A percentile compares a stretch with the other conserved stretches of the same genome.
phyloP scores from a whole-genome alignment of 2,329 filamentous ascomycete species.

The Ophiocordyceps camponoti-rufipedis region DNA sequence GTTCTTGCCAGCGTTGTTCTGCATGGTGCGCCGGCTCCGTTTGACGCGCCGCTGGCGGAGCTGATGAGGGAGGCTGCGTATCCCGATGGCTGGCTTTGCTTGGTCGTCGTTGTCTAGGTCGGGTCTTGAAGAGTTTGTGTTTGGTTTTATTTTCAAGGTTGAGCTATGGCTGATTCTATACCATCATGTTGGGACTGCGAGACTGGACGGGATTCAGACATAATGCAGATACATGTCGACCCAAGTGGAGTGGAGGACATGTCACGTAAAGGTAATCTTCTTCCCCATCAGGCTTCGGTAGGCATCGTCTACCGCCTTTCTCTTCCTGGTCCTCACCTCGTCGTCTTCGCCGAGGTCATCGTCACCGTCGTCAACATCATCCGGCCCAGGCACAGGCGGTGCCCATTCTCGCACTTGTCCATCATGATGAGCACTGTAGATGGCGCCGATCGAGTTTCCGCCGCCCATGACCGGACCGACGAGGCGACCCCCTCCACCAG shows the following conservation, averaged over 20 bases:
- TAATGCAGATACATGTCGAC: background rate
- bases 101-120: slow-evolving; percentile 50
- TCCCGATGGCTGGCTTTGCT: slow-evolving; percentile 78
- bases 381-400: slow-evolving; percentile 34
- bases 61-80: slow-evolving; percentile 70
- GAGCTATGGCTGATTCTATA: too few relatives aligned
- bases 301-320: slow-evolving; percentile 62
- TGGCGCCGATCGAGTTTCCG: slow-evolving; percentile 27
- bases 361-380: slow-evolving; percentile 29
- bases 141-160: background rate
- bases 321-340: slow-evolving; percentile 40
- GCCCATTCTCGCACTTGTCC: slow-evolving; percentile 70
- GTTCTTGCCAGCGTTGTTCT: slow-evolving; percentile 70
- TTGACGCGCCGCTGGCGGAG: slow-evolving; percentile 64
- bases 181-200: background rate
- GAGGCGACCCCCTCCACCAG: slow-evolving; percentile 38
- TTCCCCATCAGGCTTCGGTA: slow-evolving; percentile 59
- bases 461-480: slow-evolving; percentile 43
- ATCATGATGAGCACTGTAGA: slow-evolving; percentile 73
- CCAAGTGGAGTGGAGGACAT: background rate
- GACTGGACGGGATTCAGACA: background rate
- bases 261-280: slow-evolving; percentile 43
- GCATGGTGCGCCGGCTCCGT: slow-evolving; percentile 71
- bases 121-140: background rate
- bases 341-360: slow-evolving; percentile 23